phyloP scores from a whole-genome alignment of 2,329 filamentous ascomycete species.

The Alternaria sp. region DNA sequence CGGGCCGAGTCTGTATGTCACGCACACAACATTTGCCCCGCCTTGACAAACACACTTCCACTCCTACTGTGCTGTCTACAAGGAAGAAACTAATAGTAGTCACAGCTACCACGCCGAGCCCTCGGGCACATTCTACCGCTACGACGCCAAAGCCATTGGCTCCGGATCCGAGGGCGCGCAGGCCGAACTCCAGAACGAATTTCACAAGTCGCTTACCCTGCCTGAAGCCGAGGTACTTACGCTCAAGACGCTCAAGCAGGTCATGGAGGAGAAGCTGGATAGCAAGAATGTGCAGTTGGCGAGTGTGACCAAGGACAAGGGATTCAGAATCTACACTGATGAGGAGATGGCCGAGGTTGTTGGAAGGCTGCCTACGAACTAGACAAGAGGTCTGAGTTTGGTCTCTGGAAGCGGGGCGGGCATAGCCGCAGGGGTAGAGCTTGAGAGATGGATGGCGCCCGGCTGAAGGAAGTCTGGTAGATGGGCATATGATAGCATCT shows the following conservation, averaged over 20 bases:
- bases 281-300: slow-evolving; percentile 98
- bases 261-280: slow-evolving; percentile 99
- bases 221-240: slow-evolving; percentile 93
- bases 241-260: slow-evolving; percentile 97
- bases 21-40: no score
- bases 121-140: slow-evolving; percentile 97
- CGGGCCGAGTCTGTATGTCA: slow-evolving; percentile 80
- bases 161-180: slow-evolving; percentile 97
- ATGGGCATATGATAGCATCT: slow-evolving; percentile 21
- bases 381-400: slow-evolving; percentile 9
- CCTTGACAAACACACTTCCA: no score
- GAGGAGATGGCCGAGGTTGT: slow-evolving; percentile 97
- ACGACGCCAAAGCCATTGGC: slow-evolving; percentile 98
- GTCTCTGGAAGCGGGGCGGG: background rate
- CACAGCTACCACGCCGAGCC: slow-evolving; percentile 92
- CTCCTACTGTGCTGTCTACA: background rate
- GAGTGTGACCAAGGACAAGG: slow-evolving; percentile 96
- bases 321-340: slow-evolving; percentile 98
- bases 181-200: slow-evolving; percentile 97
- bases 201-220: slow-evolving; percentile 96
- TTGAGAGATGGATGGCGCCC: no score
- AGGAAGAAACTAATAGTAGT: background rate
- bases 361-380: slow-evolving; percentile 72
- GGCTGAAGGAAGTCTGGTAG: background rate
- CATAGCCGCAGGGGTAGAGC: no score